These are phyloP conservation scores for Bonia amplexicaulis DNA, from an alignment of 176 grass and related monocot genomes.

Conservation along the genomic window DNA sequence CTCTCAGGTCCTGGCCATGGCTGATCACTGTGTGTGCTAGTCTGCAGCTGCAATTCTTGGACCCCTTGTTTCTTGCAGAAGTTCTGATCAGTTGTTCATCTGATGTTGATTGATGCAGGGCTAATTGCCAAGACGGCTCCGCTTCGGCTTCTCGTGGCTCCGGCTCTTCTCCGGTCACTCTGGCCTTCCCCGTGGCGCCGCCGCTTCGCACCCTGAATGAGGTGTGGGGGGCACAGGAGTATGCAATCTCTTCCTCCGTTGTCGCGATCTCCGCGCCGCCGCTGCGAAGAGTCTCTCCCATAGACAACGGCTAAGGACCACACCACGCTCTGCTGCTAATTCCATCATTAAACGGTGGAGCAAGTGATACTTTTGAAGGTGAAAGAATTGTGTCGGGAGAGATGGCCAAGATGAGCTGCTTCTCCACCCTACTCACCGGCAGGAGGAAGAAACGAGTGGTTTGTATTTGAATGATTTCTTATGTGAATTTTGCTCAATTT, in stretches of 20 bases:
- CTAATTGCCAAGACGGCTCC: slow-evolving; percentile 40
- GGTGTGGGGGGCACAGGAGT: slow-evolving; percentile 40
- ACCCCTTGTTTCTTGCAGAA: not conserved
- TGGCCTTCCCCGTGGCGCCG: slow-evolving; percentile 54
- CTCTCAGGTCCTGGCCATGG: not conserved
- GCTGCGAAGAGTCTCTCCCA: slow-evolving; percentile 40
- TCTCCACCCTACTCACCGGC: slow-evolving; percentile 46
- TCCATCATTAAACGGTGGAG: not conserved
- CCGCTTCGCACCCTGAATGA: slow-evolving; percentile 50
- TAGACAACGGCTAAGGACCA: slow-evolving; percentile 73
- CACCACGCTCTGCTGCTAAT: not conserved
- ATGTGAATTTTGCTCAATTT: not conserved
- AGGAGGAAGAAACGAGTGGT: slow-evolving; percentile 73
- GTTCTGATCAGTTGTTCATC: not conserved
- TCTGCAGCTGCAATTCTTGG: not conserved
- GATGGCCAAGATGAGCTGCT: slow-evolving; percentile 80
- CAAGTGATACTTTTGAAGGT: not conserved
- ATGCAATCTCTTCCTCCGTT: slow-evolving; percentile 29
- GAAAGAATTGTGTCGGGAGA: not conserved
- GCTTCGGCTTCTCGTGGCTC: slow-evolving; percentile 19
- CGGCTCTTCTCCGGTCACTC: slow-evolving; percentile 47
- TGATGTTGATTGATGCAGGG: slow-evolving; percentile 35
- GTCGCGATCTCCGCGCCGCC: slow-evolving; percentile 31
- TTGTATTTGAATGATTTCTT: not conserved
- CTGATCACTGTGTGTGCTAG: not conserved